phyloP scores from a whole-genome alignment of 805 yeast genomes.

The Candida manassasensis region DNA sequence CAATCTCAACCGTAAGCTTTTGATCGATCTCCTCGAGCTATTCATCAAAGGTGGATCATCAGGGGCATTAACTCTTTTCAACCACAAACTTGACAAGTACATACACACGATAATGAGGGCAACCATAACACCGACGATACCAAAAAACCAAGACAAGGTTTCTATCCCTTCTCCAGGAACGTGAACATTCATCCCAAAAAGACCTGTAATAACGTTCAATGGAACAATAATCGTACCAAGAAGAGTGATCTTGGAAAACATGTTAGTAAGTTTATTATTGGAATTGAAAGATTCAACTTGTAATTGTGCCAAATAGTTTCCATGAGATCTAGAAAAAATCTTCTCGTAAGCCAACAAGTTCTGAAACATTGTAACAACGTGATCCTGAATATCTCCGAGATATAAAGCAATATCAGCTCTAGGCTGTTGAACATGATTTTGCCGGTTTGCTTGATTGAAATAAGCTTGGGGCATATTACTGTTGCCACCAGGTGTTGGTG shows the following conservation, averaged over 20 bases:
- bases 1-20: slow-evolving; percentile 22
- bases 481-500: slow-evolving; percentile 13
- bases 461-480: slow-evolving; percentile 1
- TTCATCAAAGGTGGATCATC: slow-evolving; percentile 8
- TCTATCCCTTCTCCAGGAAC: slow-evolving; percentile 65
- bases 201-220: slow-evolving; percentile 81
- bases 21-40: slow-evolving; percentile 20
- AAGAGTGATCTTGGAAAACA: slow-evolving; percentile 83
- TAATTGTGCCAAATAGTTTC: slow-evolving; percentile 87
- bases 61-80: slow-evolving; percentile 11
- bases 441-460: not conserved
- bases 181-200: slow-evolving; percentile 92
- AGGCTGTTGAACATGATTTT: slow-evolving; percentile 40
- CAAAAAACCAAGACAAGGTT: slow-evolving; percentile 27
- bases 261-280: slow-evolving; percentile 77
- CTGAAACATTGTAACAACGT: slow-evolving; percentile 93
- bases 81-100: slow-evolving; percentile 18
- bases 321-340: slow-evolving; percentile 86
- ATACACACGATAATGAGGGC: slow-evolving; percentile 14
- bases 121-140: slow-evolving; percentile 26
- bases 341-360: slow-evolving; percentile 86
- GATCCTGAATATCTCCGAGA: slow-evolving; percentile 95
- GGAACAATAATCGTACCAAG: slow-evolving; percentile 90
- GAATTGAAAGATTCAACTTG: slow-evolving; percentile 90
- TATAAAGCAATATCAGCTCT: slow-evolving; percentile 89